Evolutionary conservation across 306 rosid species (phyloP).

Genomic region (Cicer cuneatum): DNA sequence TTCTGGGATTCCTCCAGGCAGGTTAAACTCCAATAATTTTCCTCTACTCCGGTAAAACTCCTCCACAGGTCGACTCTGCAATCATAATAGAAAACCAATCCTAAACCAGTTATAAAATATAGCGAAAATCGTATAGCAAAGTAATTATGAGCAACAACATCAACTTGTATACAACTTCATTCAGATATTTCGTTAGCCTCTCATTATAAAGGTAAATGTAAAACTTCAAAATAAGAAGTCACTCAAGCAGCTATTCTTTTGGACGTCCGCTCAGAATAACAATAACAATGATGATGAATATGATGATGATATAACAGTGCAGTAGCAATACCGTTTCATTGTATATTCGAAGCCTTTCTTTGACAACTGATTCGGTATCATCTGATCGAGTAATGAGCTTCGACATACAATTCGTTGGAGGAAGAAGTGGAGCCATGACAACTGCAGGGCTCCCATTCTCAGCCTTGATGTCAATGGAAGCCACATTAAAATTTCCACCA

Average conservation of each 20-base stretch:
- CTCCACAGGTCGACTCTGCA: slow-evolving; percentile 89
- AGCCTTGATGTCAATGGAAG: slow-evolving; percentile 74
- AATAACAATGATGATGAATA: not conserved
- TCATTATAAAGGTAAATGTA: slow-evolving; percentile 15
- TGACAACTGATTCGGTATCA: slow-evolving; percentile 79
- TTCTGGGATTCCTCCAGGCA: slow-evolving; percentile 96
- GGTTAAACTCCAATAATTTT: slow-evolving; percentile 86
- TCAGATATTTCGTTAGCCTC: slow-evolving; percentile 26
- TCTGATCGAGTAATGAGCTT: slow-evolving; percentile 85
- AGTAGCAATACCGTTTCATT: slow-evolving; percentile 68
- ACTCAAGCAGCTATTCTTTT: not conserved
- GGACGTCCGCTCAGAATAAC: slow-evolving; percentile 14
- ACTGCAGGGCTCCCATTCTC: slow-evolving; percentile 75
- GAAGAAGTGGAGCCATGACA: slow-evolving; percentile 93
- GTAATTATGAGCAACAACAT: slow-evolving; percentile 14
- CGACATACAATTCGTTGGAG: slow-evolving; percentile 82
- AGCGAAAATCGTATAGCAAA: slow-evolving; percentile 11
- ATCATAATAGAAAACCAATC: slow-evolving; percentile 33
- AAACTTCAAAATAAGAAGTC: slow-evolving; percentile 20
- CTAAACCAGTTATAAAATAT: slow-evolving; percentile 14
- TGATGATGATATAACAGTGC: not conserved
- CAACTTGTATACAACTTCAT: slow-evolving; percentile 16
- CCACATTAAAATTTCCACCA: slow-evolving; percentile 82
- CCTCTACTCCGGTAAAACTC: slow-evolving; percentile 76
- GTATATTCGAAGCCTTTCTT: slow-evolving; percentile 83